A percentile compares a stretch with the other conserved stretches of the same genome.
phyloP scores from a whole-genome alignment of 768 basidiomycete genomes.

The Arthromyces matolae region DNA sequence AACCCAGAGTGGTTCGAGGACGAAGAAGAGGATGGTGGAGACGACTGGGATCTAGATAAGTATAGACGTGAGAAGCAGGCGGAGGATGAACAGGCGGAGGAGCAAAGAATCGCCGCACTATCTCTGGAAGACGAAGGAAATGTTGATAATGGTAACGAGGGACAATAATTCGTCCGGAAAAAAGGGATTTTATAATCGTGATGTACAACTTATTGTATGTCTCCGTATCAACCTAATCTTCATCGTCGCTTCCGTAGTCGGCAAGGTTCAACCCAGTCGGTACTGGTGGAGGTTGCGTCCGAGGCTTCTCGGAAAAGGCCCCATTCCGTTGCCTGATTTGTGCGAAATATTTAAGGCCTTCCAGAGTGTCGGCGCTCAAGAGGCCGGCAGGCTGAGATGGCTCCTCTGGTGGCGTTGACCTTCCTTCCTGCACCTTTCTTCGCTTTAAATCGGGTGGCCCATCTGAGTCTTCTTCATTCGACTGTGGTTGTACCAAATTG shows the following conservation, averaged over 20 bases:
- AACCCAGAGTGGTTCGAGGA: conserved; percentile 94
- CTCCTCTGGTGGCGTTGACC: conserved; percentile 20
- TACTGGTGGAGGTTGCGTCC: conserved; percentile 29
- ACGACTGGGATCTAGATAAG: conserved; percentile 57
- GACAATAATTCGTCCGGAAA: conserved; percentile 8
- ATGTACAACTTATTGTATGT: conserved; percentile 16
- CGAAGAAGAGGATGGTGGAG: conserved; percentile 51
- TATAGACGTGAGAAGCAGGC: conserved; percentile 64
- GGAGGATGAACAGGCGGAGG: conserved; percentile 53
- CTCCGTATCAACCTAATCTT: no score
- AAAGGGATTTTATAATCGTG: conserved; percentile 4
- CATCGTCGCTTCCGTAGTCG: conserved; percentile 78
- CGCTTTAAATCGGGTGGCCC: conserved; percentile 33
- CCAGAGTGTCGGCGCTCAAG: conserved; percentile 79
- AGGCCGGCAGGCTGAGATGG: conserved; percentile 50
- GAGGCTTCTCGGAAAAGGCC: conserved; percentile 23
- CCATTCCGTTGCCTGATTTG: conserved; percentile 76
- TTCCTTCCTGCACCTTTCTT: conserved; percentile 28
- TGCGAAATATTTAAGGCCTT: conserved; percentile 88
- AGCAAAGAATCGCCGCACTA: conserved; percentile 46
- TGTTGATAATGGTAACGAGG: conserved; percentile 29
- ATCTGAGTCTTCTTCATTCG: conserved; percentile 28
- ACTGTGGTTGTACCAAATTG: conserved; percentile 27
- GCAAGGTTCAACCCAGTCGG: conserved; percentile 56
- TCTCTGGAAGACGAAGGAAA: conserved; percentile 33